A percentile compares a stretch with the other conserved stretches of the same genome.
Evolutionary conservation across 495 filamentous ascomycete species (phyloP).

Genomic region (Penicillium salamii): DNA sequence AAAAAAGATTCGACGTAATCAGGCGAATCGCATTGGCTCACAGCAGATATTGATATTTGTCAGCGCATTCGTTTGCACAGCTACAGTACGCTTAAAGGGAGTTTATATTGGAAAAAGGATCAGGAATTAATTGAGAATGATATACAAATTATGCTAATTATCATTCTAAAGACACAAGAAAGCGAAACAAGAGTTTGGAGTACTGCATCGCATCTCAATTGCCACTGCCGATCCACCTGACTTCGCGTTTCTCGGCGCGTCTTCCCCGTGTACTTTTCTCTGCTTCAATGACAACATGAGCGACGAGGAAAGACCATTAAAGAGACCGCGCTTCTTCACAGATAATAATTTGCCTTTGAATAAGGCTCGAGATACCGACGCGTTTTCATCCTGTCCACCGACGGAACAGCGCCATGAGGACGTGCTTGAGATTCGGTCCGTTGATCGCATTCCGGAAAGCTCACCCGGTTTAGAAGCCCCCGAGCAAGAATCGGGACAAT

Average conservation of each 20-base stretch:
- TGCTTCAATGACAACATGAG: conserved; percentile 20
- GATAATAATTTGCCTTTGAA: conserved; percentile 35
- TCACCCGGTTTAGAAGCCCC: background rate
- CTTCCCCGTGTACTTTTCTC: conserved; percentile 23
- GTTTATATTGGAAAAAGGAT: background rate
- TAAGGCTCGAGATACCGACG: conserved; percentile 15
- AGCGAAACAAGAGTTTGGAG: too few species aligned
- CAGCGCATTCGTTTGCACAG: background rate
- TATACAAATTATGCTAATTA: too few species aligned
- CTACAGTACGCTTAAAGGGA: background rate
- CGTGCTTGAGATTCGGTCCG: background rate
- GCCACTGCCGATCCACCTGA: conserved; percentile 29
- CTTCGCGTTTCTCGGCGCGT: conserved; percentile 42
- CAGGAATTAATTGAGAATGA: background rate
- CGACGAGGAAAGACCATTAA: conserved; percentile 54
- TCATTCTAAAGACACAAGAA: too few species aligned
- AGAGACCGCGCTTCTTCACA: conserved; percentile 79
- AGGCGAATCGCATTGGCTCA: conserved; percentile 30
- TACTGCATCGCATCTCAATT: too few species aligned
- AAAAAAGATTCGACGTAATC: conserved; percentile 16
- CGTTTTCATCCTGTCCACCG: conserved; percentile 11
- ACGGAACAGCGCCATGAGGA: background rate
- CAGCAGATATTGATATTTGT: conserved; percentile 9
- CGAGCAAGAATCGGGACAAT: background rate
- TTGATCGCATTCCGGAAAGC: background rate